Base-by-base conservation (phyloP, 176 grass and related monocot species). In the Avena eriantha region DNA sequence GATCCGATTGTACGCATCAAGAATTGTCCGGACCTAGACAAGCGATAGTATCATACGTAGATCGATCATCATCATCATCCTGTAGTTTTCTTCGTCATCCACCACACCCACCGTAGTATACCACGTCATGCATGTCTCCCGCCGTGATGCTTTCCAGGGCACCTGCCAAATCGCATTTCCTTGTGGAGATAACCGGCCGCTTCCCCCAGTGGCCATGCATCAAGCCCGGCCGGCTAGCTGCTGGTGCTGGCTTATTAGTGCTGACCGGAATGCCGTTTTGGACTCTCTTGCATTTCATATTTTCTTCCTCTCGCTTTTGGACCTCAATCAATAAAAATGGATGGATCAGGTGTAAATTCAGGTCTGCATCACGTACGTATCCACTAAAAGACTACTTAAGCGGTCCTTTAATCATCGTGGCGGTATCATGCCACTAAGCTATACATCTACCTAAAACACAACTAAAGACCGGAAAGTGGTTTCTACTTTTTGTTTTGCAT, bases 181-280 rank as follows among this genome's bases (percentile, higher is more conserved):
- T 6, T 55, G 15, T 55, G 16, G 53, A 55, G 16, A 13, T 17
- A 53, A 53, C 15, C 0, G 4, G 3, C 15, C 6, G 16, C 7
- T 56, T 56, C 15, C 29, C 7, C 29, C 7, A 21, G 22, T 43
- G 48, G 48, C 57, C 36, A n/a, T 4, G 41, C 29, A 41, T 41
- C n/a, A n/a, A 22, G 71, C 24, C 41, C 35, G 35, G 18, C n/a
- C 8, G 45, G 79, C 53, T 54, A 13, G 21, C 10, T 63, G n/a
- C n/a, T 63, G 59, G 22, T 50, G 36, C 26, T 69, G 88, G 45
- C 59, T 82, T 74, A 36, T 82, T 74, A 36, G 66, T 90, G 80
- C 63, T 29, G 47, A 69, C 68, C 33, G 3, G 84, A 87, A 65
- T 36, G 7, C 13, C 56, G 31, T 55, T 77, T 54, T 22, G 46